Base-by-base conservation (phyloP, 192 early-diverging fungal genomes). In the Backusella circina region DNA sequence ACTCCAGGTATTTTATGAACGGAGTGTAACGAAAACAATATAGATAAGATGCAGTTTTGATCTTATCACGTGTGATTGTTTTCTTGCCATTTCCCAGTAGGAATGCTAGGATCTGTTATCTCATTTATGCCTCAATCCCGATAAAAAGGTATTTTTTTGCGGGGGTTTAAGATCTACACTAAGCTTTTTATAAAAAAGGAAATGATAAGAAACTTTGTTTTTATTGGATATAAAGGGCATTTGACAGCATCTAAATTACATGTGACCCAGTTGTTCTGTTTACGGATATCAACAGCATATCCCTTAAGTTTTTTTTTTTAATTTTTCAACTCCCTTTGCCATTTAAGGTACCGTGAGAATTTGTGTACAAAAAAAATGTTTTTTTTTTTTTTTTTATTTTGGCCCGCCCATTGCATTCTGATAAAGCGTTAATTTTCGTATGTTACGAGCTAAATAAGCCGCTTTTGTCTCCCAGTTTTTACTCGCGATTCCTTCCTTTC, bases 31-130 rank as follows among this genome's bases (percentile, higher is more conserved):
- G 61, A 70, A 70, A 70, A 70, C 39, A 70, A 70, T 39, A 70
- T 41, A 39, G 68, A 70, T 28, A 65, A 73, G 69, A 38, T 69
- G 33, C 37, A 15, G n/a, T 18, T 39, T 73, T 66, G 73, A 74
- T 74, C 73, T 74, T 74, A 74, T 74, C 73, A 74, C 73, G 73
- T 74, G 73, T 26, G 64, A 66, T 74, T 65, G 32, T 47, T 44
- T 41, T 28, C 13, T 28, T 26, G 12, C 23, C 3, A 16, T 31
- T 69, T 70, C 30, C 68, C 68, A 70, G 68, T 26, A 44, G 26
- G 26, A 37, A 68, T 68, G 35, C 13, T 35, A 37, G 32, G 21
- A 37, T 68, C 21, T 68, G 21, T 68, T 35, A 35, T 68, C 35
- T 37, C 35, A 5, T 47, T 47, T 47, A 18, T n/a, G 32, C 28